Percentiles rank a stretch among this genome's conserved stretches.
These are phyloP conservation scores for Hippophae rhamnoides DNA, from an alignment of 306 rosid genomes.

Conservation along the genomic window DNA sequence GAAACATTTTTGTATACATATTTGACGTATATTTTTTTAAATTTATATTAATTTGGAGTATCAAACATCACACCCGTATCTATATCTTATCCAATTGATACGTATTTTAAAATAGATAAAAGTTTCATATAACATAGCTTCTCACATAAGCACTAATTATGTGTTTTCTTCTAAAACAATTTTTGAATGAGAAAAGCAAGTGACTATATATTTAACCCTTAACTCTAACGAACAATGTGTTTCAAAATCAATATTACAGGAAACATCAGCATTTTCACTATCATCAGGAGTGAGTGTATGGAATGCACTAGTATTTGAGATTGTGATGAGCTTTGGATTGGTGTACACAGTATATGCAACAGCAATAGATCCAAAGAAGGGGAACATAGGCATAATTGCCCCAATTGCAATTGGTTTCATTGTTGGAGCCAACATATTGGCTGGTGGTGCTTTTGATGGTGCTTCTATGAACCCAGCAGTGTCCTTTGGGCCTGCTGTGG, in stretches of 20 bases:
- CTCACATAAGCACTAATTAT: too few species aligned
- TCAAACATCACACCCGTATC: too few species aligned
- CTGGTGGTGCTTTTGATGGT: conserved; percentile 79
- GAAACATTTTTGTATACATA: too few species aligned
- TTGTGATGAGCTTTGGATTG: conserved; percentile 71
- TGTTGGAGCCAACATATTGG: conserved; percentile 83
- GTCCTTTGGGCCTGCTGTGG: conserved; percentile 71
- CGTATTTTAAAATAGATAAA: too few species aligned
- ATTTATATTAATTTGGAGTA: too few species aligned
- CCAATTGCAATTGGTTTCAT: conserved; percentile 74
- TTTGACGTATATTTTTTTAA: too few species aligned
- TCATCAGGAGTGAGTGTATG: conserved; percentile 43
- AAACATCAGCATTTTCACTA: conserved; percentile 43
- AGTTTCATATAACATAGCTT: too few species aligned
- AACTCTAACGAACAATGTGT: too few species aligned
- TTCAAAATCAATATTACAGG: conserved; percentile 16
- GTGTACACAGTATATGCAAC: conserved; percentile 83
- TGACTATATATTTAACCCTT: too few species aligned
- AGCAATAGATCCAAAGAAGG: conserved; percentile 65
- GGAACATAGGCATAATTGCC: conserved; percentile 49
- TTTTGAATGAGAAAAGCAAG: too few species aligned
- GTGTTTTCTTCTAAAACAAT: too few species aligned
- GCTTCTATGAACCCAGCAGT: conserved; percentile 87
- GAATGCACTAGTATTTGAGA: conserved; percentile 65
- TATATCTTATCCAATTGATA: too few species aligned